Evolutionary conservation across 2,329 filamentous ascomycete genomes (phyloP), one percentile per base, ranked within the genome.

Genomic region (Trichophyton simii): DNA sequence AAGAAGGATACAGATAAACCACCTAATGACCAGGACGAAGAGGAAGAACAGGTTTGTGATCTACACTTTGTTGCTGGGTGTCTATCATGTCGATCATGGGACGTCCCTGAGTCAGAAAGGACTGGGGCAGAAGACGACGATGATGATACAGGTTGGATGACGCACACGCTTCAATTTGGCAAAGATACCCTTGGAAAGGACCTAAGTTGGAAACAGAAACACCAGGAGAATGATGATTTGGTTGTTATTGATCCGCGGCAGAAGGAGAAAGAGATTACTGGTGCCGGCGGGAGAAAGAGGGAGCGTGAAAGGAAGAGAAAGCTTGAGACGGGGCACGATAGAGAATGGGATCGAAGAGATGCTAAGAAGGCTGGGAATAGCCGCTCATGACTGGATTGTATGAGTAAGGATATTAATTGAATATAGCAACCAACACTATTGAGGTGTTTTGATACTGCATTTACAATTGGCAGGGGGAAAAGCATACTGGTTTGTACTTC

Each of bases 11-110:
- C 68, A 18, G 63, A 63, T 57, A 65, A 57, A 46, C 44, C 61
- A 20, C 41, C 59, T 28, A 62, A 58, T 9, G 64, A 68, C 8
- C 66, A 59, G 7, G 68, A 73, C 6, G 80, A 81, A 18, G 86
- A 86, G 11, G 84, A 95, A 71, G 86, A 84, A 2, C 81, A 81
- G 58, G 79, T 95, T 3, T 99, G 94, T 70, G 94, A 97, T 72
- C 77, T 99, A 41, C 94, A 99, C 72, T 99, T 97, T 73, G 95
- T 99, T 65, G 88, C 88, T 57, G 89, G 95, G 68, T 99, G 94
- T 73, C 90, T 96, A 71, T 96, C 90, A 52, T 97, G 94, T 73
- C 85, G 83, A 62, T 83, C 87, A 0, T 96, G 91, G 90, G 88
- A 95, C 69, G 81, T 85, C 55, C 64, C 68, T 7, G 61, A 66